These are phyloP conservation scores for Aphanocladium album DNA, from an alignment of 2,329 filamentous ascomycete species.

Conservation along the genomic window DNA sequence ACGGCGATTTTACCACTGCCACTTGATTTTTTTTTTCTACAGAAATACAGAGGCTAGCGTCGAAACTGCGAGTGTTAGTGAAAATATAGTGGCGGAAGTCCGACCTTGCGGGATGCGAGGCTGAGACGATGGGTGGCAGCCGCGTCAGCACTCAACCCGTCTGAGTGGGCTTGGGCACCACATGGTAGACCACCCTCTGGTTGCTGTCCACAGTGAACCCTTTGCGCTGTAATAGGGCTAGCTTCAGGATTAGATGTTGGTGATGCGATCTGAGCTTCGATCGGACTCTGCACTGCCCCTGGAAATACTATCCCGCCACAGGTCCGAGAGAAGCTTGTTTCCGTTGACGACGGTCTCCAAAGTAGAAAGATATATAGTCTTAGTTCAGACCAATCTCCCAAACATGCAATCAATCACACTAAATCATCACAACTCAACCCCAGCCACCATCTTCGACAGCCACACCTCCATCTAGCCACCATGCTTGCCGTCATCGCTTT, in stretches of 20 bases:
- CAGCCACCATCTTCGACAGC: no score
- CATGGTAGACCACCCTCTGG: background rate
- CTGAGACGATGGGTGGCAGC: background rate
- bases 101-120: background rate
- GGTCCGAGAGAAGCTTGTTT: background rate
- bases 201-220: no score
- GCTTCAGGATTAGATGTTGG: background rate
- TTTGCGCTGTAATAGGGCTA: background rate
- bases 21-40: no score
- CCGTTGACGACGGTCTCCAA: background rate
- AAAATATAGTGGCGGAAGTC: background rate
- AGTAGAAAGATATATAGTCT: background rate
- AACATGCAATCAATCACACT: background rate
- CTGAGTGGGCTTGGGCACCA: background rate
- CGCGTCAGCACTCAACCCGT: background rate
- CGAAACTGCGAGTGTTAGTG: background rate
- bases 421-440: background rate
- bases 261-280: background rate
- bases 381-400: background rate
- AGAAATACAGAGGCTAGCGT: no score
- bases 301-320: background rate
- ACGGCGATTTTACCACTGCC: background rate
- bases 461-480: no score
- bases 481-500: slow-evolving; percentile 2
- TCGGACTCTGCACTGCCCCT: background rate